Conservation (phyloP, 371 early-diverging fungal genomes). For the Mucor plumbeus region DNA sequence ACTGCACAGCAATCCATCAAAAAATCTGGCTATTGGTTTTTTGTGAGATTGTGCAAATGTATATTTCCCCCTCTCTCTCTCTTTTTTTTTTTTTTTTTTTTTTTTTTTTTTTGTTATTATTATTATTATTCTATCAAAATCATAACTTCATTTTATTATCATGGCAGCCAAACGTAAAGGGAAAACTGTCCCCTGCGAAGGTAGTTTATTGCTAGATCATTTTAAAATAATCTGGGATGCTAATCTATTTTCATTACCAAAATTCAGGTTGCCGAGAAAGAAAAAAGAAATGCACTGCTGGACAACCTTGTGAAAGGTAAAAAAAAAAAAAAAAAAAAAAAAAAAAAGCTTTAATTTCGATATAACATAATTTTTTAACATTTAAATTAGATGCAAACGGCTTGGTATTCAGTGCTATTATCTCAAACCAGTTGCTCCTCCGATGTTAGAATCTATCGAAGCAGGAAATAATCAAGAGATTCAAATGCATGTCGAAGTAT, state of each 20-base stretch:
- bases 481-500: slow-evolving; percentile 18
- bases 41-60: no score
- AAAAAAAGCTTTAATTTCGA: background rate
- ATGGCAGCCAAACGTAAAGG: slow-evolving; percentile 34
- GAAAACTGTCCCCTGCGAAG: slow-evolving; percentile 49
- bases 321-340: slow-evolving; percentile 14
- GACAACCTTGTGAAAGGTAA: slow-evolving; percentile 51
- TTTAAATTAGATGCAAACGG: slow-evolving; percentile 26
- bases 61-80: background rate
- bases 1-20: no score
- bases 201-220: slow-evolving; percentile 12
- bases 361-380: background rate
- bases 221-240: no score
- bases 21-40: no score
- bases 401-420: slow-evolving; percentile 34
- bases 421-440: slow-evolving; percentile 17
- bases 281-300: slow-evolving; percentile 50
- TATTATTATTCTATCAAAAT: background rate
- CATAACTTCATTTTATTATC: background rate
- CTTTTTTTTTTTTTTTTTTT: slow-evolving; percentile 1
- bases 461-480: slow-evolving; percentile 16
- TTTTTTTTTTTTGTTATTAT: no score
- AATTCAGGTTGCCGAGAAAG: slow-evolving; percentile 48
- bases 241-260: background rate
- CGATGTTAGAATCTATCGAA: slow-evolving; percentile 9